Conservation (phyloP, 1,284 basidiomycete species). For the Paramarasmius palmivorus region DNA sequence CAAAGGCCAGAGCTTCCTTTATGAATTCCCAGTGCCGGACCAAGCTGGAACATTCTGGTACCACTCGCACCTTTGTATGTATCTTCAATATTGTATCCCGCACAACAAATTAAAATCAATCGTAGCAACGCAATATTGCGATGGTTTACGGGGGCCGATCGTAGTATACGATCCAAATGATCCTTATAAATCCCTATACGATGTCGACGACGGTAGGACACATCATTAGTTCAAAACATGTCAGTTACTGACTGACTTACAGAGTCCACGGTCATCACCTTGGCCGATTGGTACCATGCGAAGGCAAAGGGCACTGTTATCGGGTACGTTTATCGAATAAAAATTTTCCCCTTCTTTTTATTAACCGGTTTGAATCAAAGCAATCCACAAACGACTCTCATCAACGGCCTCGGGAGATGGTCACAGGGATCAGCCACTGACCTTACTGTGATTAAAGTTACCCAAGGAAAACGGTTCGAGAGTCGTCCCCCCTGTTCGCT, state of each 20-base stretch:
- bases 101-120: slow-evolving; percentile 22
- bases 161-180: slow-evolving; percentile 17
- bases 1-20: slow-evolving; percentile 31
- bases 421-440: slow-evolving; percentile 17
- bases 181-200: slow-evolving; percentile 11
- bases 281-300: slow-evolving; percentile 34
- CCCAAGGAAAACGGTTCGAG: slow-evolving; percentile 26
- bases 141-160: slow-evolving; percentile 16
- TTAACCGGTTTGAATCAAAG: slow-evolving; percentile 18
- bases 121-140: slow-evolving; percentile 24
- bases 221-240: neutral
- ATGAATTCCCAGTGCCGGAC: slow-evolving; percentile 22
- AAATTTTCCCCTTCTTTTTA: neutral
- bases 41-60: slow-evolving; percentile 34
- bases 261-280: slow-evolving; percentile 37
- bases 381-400: slow-evolving; percentile 31
- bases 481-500: no score
- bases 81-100: slow-evolving; percentile 23
- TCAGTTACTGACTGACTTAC: neutral
- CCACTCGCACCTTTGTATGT: slow-evolving; percentile 7
- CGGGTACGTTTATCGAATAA: neutral
- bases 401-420: slow-evolving; percentile 42
- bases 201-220: slow-evolving; percentile 31
- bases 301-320: neutral
- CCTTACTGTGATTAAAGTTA: slow-evolving; percentile 29